Conservation (phyloP, 805 yeast species). For the Candida dendrica region DNA sequence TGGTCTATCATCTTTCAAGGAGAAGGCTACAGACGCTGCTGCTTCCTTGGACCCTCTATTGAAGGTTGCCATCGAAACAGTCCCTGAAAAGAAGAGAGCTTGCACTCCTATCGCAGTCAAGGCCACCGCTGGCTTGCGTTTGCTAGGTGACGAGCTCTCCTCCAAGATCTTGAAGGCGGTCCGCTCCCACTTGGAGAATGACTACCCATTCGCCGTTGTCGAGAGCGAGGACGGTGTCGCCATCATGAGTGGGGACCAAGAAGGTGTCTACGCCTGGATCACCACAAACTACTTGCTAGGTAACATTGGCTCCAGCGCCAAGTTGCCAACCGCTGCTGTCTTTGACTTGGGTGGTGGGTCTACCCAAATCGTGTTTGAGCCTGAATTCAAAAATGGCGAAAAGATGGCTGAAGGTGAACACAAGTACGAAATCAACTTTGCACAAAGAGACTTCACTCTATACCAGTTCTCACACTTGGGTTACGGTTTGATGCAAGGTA, state of each 20-base stretch:
- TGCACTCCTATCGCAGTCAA: slow-evolving; percentile 95
- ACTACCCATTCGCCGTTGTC: slow-evolving; percentile 91
- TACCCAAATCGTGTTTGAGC: slow-evolving; percentile 97
- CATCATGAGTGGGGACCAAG: slow-evolving; percentile 94
- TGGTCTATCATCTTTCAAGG: slow-evolving; percentile 81
- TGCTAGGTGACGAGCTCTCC: slow-evolving; percentile 72
- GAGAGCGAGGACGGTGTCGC: slow-evolving; percentile 73
- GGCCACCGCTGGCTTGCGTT: slow-evolving; percentile 95
- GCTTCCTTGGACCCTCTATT: slow-evolving; percentile 79
- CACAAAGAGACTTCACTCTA: slow-evolving; percentile 68
- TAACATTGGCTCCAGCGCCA: slow-evolving; percentile 73
- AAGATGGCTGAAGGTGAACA: slow-evolving; percentile 81
- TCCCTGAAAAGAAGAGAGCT: slow-evolving; percentile 63
- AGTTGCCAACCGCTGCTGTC: slow-evolving; percentile 87
- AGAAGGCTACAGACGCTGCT: slow-evolving; percentile 82
- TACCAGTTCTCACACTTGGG: slow-evolving; percentile 96
- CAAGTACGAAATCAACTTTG: slow-evolving; percentile 73
- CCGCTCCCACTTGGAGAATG: slow-evolving; percentile 60
- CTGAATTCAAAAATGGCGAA: slow-evolving; percentile 54
- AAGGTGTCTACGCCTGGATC: slow-evolving; percentile 98
- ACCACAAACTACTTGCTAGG: slow-evolving; percentile 91
- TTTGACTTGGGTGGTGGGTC: slow-evolving; percentile 98
- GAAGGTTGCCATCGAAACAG: slow-evolving; percentile 62
- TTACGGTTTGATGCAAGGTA: slow-evolving; percentile 91
- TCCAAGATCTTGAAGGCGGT: slow-evolving; percentile 70